Percentiles rank a stretch among this genome's conserved stretches.
These are phyloP conservation scores for Aristolochia contorta DNA, from an alignment of 164 flowering plant species.

Conservation along the genomic window DNA sequence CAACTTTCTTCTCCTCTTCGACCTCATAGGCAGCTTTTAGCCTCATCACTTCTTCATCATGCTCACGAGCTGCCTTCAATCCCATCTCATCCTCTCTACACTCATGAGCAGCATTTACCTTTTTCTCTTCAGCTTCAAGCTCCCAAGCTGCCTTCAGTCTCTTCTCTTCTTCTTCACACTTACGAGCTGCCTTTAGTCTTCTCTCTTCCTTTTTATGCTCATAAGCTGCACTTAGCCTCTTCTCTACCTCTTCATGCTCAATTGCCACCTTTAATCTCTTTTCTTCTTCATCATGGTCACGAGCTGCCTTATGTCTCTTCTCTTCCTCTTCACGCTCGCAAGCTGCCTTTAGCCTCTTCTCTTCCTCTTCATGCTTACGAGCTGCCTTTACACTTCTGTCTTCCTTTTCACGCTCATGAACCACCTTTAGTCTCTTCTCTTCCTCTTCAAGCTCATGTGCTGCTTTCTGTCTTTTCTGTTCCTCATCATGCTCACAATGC, in stretches of 20 bases:
- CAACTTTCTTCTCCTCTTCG: constrained; percentile 4
- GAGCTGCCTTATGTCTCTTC: constrained; percentile 11
- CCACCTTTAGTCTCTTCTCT: constrained; percentile 1
- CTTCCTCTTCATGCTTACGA: constrained; percentile 10
- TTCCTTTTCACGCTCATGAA: constrained; percentile 8
- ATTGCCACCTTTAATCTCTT: constrained; percentile 5
- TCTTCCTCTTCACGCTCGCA: constrained; percentile 11
- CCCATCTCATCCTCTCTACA: neutral
- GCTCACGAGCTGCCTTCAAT: neutral
- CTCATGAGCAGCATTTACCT: neutral
- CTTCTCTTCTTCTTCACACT: neutral
- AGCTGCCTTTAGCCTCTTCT: constrained; percentile 5
- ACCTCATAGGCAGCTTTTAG: neutral
- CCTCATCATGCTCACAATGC: constrained; percentile 2
- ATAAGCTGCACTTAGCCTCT: constrained; percentile 1
- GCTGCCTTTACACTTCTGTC: constrained; percentile 7
- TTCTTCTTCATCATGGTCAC: constrained; percentile 13
- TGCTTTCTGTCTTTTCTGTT: constrained; percentile 7
- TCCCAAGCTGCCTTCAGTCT: neutral
- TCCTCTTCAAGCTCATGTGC: constrained; percentile 1
- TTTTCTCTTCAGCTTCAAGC: constrained; percentile 3
- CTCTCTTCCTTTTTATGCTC: neutral
- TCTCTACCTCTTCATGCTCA: constrained; percentile 9
- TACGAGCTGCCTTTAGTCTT: constrained; percentile 8
- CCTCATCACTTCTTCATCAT: neutral